Evolutionary conservation across 805 yeast species (phyloP), one percentile per base, ranked within the genome.

Genomic region (Wickerhamiella occidentalis): DNA sequence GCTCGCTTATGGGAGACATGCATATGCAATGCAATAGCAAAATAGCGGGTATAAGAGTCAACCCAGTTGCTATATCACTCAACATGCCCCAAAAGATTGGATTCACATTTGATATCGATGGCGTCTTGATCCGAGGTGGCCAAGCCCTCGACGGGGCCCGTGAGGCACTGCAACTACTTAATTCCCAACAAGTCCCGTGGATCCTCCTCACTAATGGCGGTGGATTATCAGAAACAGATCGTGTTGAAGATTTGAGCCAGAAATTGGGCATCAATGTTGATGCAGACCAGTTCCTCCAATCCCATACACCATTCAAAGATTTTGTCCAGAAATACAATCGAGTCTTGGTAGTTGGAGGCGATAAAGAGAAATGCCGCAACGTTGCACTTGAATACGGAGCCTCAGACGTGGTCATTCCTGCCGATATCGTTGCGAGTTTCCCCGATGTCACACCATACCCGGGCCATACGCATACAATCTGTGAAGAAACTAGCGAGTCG

Each of bases 251-350:
- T 56, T 71, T 86, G 59, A 70, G 80, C 40, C 70, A 73, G 50
- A 68, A 85, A 55, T 71, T 86, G 54, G 75, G 72, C 18, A 66
- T 76, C 36, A 74, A 74, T 36, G 77, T 86, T 52, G 75, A 80
- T 11, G 78, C 78, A 40, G 85, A 79, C 49, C 95, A 86, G 68
- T 82, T 86, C 52, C 82, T 86, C 58, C 95, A 86, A 66, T 94
- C 95, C 53, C 95, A 86, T 65, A 86, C 96, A 1, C 96, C 96
- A 29, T 86, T 86, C 92, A 80, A 77, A 57, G 94, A 84, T 60
- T 71, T 85, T 60, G 83, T 80, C 12, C 75, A 74, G 26, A 70
- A 73, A 13, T 78, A 80, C 64, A 69, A 81, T 51, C 82, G 82
- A 50, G 94, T 86, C 4, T 68, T 86, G 42, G 94, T 86, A 48